Evolutionary conservation across 345 rosid species (phyloP).

Genomic region (thale cress (Arabidopsis thaliana)): DNA sequence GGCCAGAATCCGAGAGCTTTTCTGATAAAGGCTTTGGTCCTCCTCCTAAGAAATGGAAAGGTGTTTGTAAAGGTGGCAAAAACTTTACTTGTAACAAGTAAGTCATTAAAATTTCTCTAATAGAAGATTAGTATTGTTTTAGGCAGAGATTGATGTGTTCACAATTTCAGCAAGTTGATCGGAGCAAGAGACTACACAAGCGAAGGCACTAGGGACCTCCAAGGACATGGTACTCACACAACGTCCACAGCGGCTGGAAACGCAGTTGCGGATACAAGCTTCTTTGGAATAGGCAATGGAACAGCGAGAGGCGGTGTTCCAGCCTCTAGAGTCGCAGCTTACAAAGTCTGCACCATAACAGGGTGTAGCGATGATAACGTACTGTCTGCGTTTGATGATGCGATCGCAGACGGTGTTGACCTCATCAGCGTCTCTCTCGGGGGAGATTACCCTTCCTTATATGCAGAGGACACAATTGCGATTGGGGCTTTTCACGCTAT

Average conservation of each 20-base stretch:
- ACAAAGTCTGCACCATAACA: slow-evolving; percentile 31
- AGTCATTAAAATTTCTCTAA: neutral
- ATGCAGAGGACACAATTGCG: slow-evolving; percentile 27
- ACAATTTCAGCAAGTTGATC: slow-evolving; percentile 51
- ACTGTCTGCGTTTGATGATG: slow-evolving; percentile 65
- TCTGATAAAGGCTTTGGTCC: slow-evolving; percentile 55
- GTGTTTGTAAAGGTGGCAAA: slow-evolving; percentile 45
- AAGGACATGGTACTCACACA: slow-evolving; percentile 63
- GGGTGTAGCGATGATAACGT: neutral
- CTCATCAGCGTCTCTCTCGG: slow-evolving; percentile 49
- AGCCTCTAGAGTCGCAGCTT: slow-evolving; percentile 56
- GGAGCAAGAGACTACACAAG: slow-evolving; percentile 56
- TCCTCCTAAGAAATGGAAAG: slow-evolving; percentile 57
- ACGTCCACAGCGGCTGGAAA: slow-evolving; percentile 64
- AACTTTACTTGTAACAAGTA: slow-evolving; percentile 64
- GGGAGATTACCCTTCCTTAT: accelerated
- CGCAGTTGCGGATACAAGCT: slow-evolving; percentile 39
- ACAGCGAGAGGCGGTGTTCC: slow-evolving; percentile 61
- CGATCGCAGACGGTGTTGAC: slow-evolving; percentile 71
- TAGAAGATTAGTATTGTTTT: neutral
- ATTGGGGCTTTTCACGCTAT: slow-evolving; percentile 63
- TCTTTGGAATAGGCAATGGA: slow-evolving; percentile 54
- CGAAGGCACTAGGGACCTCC: slow-evolving; percentile 28
- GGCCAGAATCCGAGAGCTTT: slow-evolving; percentile 65
- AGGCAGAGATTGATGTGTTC: neutral